phyloP scores from a whole-genome alignment of 108 stramenopile genomes.

The Pseudonitzschia multistriata region DNA sequence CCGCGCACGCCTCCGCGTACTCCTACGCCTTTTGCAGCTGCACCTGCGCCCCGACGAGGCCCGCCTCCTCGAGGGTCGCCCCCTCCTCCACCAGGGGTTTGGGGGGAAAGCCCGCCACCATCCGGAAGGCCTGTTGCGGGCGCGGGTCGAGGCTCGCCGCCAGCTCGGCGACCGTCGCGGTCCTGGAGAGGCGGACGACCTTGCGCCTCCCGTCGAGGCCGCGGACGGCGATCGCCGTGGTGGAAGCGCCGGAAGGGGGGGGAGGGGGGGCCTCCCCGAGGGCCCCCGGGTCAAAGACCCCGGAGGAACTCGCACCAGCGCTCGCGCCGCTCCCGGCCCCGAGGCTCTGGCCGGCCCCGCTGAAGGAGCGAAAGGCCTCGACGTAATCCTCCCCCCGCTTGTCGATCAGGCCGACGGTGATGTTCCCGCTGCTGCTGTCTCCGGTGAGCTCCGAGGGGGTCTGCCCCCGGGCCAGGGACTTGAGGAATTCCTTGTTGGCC shows the following conservation, averaged over 20 bases:
- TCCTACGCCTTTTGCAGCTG: constrained; percentile 54
- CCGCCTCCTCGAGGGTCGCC: constrained; percentile 61
- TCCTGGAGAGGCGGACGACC: constrained; percentile 55
- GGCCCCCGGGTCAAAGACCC: constrained; percentile 44
- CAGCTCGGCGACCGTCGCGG: constrained; percentile 43
- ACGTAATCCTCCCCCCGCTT: constrained; percentile 76
- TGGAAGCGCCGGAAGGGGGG: constrained; percentile 33
- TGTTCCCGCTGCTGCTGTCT: constrained; percentile 37
- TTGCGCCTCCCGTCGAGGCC: constrained; percentile 65
- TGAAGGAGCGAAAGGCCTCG: constrained; percentile 56
- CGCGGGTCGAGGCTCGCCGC: constrained; percentile 45
- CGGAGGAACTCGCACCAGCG: constrained; percentile 27
- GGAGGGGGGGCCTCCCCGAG: constrained; percentile 16
- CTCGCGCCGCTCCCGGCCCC: constrained; percentile 2
- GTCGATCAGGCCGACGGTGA: constrained; percentile 79
- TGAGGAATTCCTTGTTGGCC: constrained; percentile 83
- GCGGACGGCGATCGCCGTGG: constrained; percentile 72
- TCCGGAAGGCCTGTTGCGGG: constrained; percentile 40
- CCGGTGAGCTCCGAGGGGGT: constrained; percentile 64
- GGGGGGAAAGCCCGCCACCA: constrained; percentile 78
- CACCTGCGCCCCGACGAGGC: constrained; percentile 75
- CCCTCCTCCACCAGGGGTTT: constrained; percentile 51
- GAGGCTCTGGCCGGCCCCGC: constrained; percentile 41
- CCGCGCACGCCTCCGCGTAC: no score
- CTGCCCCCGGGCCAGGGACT: constrained; percentile 70